Conservation (phyloP, 129 eudicot species). For the Helianthus tuberosus region DNA sequence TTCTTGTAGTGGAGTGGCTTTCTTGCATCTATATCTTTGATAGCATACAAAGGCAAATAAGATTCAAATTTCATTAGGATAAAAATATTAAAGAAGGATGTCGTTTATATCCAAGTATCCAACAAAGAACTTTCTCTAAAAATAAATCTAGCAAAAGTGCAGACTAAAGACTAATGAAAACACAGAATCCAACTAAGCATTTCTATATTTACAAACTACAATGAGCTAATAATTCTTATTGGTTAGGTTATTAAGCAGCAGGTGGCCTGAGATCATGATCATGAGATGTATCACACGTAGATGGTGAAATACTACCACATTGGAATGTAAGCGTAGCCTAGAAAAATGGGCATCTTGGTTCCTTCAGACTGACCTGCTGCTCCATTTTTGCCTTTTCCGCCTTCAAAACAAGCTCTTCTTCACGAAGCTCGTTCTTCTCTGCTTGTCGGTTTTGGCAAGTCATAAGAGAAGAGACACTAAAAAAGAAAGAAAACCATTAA, state of each 20-base stretch:
- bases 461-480: not conserved
- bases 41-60: not conserved
- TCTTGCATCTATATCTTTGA: too few species aligned
- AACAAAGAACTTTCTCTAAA: constrained; percentile 23
- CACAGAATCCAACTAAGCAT: constrained; percentile 14
- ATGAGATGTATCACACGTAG: constrained; percentile 59
- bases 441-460: constrained; percentile 46
- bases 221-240: too few species aligned
- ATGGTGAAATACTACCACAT: too few species aligned
- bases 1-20: too few species aligned
- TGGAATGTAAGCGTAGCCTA: too few species aligned
- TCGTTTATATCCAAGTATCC: constrained; percentile 29
- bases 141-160: constrained; percentile 5
- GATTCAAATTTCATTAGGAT: not conserved
- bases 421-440: constrained; percentile 83
- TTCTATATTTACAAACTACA: constrained; percentile 37
- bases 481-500: not conserved
- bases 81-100: constrained; percentile 4
- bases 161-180: not conserved
- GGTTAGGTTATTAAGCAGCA: too few species aligned
- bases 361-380: constrained; percentile 41
- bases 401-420: constrained; percentile 73
- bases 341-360: constrained; percentile 62
- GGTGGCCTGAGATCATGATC: too few species aligned
- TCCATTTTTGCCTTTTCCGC: constrained; percentile 74